These are phyloP conservation scores for Scedosporium dehoogii DNA, from an alignment of 2,329 filamentous ascomycete genomes.

Conservation along the genomic window DNA sequence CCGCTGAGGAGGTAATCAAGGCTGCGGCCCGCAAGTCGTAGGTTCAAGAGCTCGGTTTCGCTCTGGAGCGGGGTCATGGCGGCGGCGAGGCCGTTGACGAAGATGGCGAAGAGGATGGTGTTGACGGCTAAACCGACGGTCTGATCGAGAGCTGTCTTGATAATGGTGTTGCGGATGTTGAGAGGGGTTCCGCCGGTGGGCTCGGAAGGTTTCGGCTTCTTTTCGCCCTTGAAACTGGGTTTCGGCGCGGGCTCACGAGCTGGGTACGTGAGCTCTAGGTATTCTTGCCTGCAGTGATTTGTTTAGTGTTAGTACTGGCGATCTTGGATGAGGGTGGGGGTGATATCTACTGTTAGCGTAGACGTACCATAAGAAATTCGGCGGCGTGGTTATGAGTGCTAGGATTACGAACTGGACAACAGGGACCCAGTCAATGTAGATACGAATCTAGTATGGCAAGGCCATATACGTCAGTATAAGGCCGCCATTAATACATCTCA, in stretches of 20 bases:
- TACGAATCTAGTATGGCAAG: slow-evolving; percentile 35
- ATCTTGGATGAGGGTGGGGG: too few species aligned
- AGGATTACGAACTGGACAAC: slow-evolving; percentile 71
- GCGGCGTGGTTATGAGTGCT: slow-evolving; percentile 62
- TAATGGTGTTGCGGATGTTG: slow-evolving; percentile 50
- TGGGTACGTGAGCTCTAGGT: slow-evolving; percentile 65
- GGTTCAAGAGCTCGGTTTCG: slow-evolving; percentile 14
- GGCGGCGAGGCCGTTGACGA: slow-evolving; percentile 44
- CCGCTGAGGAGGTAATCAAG: slow-evolving; percentile 26
- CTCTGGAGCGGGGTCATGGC: slow-evolving; percentile 32
- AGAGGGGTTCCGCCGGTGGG: slow-evolving; percentile 20
- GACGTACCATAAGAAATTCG: slow-evolving; percentile 72
- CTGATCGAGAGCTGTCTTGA: slow-evolving; percentile 62
- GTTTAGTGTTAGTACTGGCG: slow-evolving; percentile 7
- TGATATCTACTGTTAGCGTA: background rate
- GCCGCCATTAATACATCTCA: background rate
- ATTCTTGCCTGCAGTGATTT: slow-evolving; percentile 53
- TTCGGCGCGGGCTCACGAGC: slow-evolving; percentile 37
- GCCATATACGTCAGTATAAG: background rate
- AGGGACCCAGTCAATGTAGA: slow-evolving; percentile 54
- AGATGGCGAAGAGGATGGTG: slow-evolving; percentile 52
- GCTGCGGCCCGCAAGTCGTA: slow-evolving; percentile 14
- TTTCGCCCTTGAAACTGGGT: slow-evolving; percentile 24
- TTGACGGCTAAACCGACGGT: slow-evolving; percentile 56
- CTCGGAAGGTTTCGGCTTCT: slow-evolving; percentile 29